Conservation (phyloP, 179 eudicot species). For the Pouteria campechiana region DNA sequence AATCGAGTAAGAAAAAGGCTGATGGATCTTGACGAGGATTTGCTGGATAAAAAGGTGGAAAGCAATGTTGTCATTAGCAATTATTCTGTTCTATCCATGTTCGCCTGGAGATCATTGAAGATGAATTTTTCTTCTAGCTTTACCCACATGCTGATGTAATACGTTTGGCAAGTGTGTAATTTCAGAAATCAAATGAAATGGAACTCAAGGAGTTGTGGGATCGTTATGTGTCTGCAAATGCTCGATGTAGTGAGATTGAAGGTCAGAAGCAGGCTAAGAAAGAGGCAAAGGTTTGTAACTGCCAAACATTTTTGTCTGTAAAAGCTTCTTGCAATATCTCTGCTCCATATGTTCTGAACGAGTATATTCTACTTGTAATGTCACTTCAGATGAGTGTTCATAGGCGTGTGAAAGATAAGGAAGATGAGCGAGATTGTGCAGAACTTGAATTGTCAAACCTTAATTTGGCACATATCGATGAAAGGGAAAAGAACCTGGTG, state of each 20-base stretch:
- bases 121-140: no score
- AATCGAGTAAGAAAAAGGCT: conserved; percentile 43
- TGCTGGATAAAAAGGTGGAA: conserved; percentile 77
- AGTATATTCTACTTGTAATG: conserved; percentile 1
- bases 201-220: conserved; percentile 42
- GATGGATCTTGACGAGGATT: conserved; percentile 47
- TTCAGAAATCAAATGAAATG: conserved; percentile 40
- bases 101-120: no score
- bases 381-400: conserved; percentile 32
- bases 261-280: conserved; percentile 51
- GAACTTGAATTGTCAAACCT: conserved; percentile 41
- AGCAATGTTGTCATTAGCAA: not conserved
- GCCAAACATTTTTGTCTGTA: not conserved
- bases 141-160: conserved; percentile 1
- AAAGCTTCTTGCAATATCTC: not conserved
- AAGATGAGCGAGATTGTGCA: conserved; percentile 41
- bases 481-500: conserved; percentile 65
- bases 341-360: conserved; percentile 3
- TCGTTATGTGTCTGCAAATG: conserved; percentile 36
- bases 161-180: conserved; percentile 2
- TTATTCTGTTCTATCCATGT: not conserved
- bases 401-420: conserved; percentile 40
- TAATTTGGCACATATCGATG: conserved; percentile 49
- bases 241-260: conserved; percentile 47
- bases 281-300: conserved; percentile 40